Evolutionary conservation across 768 basidiomycete genomes (phyloP).

Genomic region (Hygrocybe coccinea): DNA sequence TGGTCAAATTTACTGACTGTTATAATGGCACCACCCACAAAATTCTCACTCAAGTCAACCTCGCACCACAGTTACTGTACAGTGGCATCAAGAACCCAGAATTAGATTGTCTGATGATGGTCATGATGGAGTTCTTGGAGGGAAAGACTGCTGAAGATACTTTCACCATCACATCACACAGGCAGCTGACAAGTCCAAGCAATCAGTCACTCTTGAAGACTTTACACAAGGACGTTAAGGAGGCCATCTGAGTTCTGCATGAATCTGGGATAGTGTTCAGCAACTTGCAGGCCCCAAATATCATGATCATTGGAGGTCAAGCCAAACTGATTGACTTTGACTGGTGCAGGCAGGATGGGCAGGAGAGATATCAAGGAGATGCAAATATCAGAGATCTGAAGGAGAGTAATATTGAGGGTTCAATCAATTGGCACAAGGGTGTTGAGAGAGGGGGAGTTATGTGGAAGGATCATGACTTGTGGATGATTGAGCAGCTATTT

Average conservation of each 20-base stretch:
- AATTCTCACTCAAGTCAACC: constrained; percentile 22
- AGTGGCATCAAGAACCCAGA: constrained; percentile 18
- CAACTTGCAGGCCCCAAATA: constrained; percentile 1
- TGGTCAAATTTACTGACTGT: constrained; percentile 36
- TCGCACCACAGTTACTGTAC: constrained; percentile 31
- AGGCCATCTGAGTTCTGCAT: constrained; percentile 1
- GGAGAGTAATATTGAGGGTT: background rate
- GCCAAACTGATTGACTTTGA: constrained; percentile 4
- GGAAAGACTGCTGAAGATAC: background rate
- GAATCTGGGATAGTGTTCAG: background rate
- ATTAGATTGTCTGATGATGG: constrained; percentile 20
- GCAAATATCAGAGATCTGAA: background rate
- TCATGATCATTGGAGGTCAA: background rate
- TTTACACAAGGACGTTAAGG: background rate
- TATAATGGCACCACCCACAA: constrained; percentile 32
- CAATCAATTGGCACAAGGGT: background rate
- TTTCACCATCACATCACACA: background rate
- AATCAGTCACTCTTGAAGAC: background rate
- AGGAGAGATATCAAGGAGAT: background rate
- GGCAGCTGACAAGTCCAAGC: background rate
- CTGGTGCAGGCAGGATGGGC: constrained; percentile 3
- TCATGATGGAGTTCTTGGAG: constrained; percentile 38
- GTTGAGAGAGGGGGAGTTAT: background rate
- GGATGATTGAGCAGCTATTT: background rate
- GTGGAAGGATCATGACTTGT: background rate